phyloP scores from a whole-genome alignment of 2,329 filamentous ascomycete species.

The Monosporascus sp. region DNA sequence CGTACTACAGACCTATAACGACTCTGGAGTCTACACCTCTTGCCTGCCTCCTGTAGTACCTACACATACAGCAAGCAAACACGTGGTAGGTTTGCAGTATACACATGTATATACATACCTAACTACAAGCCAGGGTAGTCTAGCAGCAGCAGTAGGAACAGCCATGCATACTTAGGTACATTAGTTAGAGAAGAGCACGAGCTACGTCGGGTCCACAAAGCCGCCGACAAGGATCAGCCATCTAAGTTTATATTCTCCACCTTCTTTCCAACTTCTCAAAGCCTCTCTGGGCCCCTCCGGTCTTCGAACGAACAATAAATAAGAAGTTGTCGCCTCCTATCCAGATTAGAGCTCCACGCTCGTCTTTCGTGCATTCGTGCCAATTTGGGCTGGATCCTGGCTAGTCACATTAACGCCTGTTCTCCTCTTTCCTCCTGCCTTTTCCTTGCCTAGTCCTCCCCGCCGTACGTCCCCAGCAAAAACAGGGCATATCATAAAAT shows the following conservation, averaged over 20 bases:
- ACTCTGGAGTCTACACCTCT: too few relatives aligned
- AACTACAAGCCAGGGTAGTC: neutral
- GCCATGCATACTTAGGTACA: too few relatives aligned
- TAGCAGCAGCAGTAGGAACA: too few relatives aligned
- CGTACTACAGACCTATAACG: too few relatives aligned
- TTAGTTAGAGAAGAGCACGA: too few relatives aligned
- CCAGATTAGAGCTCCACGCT: neutral
- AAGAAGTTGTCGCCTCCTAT: neutral
- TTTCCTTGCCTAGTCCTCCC: neutral
- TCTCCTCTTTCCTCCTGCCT: neutral
- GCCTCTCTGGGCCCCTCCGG: neutral
- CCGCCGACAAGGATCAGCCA: neutral
- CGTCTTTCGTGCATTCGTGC: neutral
- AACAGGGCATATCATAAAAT: neutral
- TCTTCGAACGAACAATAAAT: neutral
- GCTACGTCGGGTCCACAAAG: neutral
- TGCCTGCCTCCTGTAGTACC: too few relatives aligned
- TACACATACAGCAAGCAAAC: too few relatives aligned
- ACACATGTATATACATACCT: neutral
- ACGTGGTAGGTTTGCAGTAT: neutral
- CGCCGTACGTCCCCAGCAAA: neutral
- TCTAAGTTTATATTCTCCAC: neutral
- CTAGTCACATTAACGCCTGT: neutral
- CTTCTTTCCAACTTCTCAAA: neutral
- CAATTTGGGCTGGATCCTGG: neutral